Base-by-base conservation (phyloP, 495 filamentous ascomycete species). In the Aspergillus mulundensis region DNA sequence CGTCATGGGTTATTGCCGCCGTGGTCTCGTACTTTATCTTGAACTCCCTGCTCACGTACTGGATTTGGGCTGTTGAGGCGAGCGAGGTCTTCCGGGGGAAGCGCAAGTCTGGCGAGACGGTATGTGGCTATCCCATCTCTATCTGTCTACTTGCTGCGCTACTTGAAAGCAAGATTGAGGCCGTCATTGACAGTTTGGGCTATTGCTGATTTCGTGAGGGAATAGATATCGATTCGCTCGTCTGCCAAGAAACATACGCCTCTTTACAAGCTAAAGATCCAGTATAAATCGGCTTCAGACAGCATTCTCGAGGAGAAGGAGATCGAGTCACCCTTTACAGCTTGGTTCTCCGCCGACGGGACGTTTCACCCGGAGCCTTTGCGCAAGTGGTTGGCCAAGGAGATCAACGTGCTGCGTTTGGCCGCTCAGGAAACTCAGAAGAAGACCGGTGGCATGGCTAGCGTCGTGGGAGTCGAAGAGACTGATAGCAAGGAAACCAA, bases 11-110 rank as follows among this genome's bases (percentile, higher is more conserved):
- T 10, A 72, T 77, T 36, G 78, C 77, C 36, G 90, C 91, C 0
- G 95, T 97, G 5, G 76, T 78, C 12, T 59, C 84, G 6, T 98
- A 97, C 77, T 87, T 92, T 46, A 45, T 85, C 1, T 75, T 97
- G 32, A 97, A 98, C 71, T 80, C 80, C 15, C 70, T 79, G 8
- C 78, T 97, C 50, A 93, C 90, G 30, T 82, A 82, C 58, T 98
- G 94, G 94, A 85, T 96, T 58, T 87, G 85, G 83, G 78, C 73
- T 28, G 87, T 92, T 11, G 94, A 98, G 77, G 85, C 83, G 52
- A 88, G 90, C 0, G 81, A 79, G 48, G 81, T 97, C 14, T 98
- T 94, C 74, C 71, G 80, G 16, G 94, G 94, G 20, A 82, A 76
- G 54, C 63, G 75, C 32, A 79, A 72, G 56, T 71, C 80, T 41